phyloP scores from a whole-genome alignment of 768 basidiomycete species.

The Collybiopsis luxurians region DNA sequence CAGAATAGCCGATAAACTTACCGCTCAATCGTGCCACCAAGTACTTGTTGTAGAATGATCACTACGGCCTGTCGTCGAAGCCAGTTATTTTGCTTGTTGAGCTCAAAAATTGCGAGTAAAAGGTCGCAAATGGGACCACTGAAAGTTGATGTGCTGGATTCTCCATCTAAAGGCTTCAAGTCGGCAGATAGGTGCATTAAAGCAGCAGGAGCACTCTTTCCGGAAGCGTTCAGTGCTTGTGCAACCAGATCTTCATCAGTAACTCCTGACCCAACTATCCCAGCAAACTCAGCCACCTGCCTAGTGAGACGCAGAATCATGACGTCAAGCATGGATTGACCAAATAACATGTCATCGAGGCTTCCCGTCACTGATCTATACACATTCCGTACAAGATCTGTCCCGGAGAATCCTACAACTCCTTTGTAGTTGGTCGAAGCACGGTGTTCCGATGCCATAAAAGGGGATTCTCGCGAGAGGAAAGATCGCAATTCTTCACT shows the following conservation, averaged over 20 bases:
- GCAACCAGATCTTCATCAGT: slow-evolving; percentile 84
- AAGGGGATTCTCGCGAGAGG: slow-evolving; percentile 85
- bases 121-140: slow-evolving; percentile 94
- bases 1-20: slow-evolving; percentile 27
- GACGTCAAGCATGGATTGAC: slow-evolving; percentile 93
- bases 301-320: slow-evolving; percentile 88
- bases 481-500: slow-evolving; percentile 82
- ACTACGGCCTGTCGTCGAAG: slow-evolving; percentile 92
- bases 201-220: slow-evolving; percentile 61
- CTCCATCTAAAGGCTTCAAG: slow-evolving; percentile 79
- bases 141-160: slow-evolving; percentile 86
- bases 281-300: slow-evolving; percentile 87
- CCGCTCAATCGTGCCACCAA: slow-evolving; percentile 96
- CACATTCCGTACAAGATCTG: slow-evolving; percentile 78
- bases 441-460: slow-evolving; percentile 55
- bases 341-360: slow-evolving; percentile 97
- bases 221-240: slow-evolving; percentile 72
- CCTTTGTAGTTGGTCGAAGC: slow-evolving; percentile 30
- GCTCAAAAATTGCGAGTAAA: slow-evolving; percentile 88
- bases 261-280: slow-evolving; percentile 73
- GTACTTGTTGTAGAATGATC: slow-evolving; percentile 92
- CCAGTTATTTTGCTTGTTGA: slow-evolving; percentile 97
- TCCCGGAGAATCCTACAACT: slow-evolving; percentile 59
- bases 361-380: slow-evolving; percentile 92
- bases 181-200: slow-evolving; percentile 74